Evolutionary conservation across 495 filamentous ascomycete species (phyloP).

Genomic region (Neurospora africana): DNA sequence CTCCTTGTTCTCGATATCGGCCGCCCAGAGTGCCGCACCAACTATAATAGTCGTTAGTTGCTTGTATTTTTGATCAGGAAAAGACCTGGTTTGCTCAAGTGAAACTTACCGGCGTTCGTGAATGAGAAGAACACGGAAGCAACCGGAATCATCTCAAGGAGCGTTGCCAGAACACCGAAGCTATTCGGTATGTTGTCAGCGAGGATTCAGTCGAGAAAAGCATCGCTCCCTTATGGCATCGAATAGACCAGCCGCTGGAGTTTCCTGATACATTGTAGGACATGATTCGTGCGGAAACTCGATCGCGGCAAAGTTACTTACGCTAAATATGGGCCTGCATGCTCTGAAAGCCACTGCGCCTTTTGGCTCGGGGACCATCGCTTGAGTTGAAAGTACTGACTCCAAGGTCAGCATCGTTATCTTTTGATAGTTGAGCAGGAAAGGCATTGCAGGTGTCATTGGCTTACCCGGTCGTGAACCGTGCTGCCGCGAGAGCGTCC

Average conservation of each 20-base stretch:
- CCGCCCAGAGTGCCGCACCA: constrained; percentile 88
- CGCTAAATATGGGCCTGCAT: constrained; percentile 63
- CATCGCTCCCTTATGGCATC: not conserved
- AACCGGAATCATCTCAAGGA: constrained; percentile 78
- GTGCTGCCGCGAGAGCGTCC: constrained; percentile 27
- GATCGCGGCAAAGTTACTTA: constrained; percentile 31
- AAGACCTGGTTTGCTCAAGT: not conserved
- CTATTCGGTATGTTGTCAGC: constrained; percentile 37
- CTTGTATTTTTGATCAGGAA: not conserved
- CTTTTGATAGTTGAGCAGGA: not conserved
- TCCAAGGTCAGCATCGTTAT: constrained; percentile 2
- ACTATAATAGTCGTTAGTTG: constrained; percentile 30
- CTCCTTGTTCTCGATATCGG: constrained; percentile 67
- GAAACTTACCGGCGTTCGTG: constrained; percentile 60
- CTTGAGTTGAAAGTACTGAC: constrained; percentile 80
- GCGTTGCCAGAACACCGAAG: constrained; percentile 64
- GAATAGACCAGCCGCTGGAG: not conserved
- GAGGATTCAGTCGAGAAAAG: not conserved
- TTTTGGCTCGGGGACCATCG: constrained; percentile 53
- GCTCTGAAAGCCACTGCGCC: constrained; percentile 53
- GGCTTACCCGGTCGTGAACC: constrained; percentile 22
- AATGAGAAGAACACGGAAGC: constrained; percentile 77
- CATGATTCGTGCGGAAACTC: not conserved
- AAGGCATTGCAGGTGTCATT: not conserved
- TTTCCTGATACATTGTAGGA: not conserved